These are phyloP conservation scores for Quercus parvula DNA, from an alignment of 306 rosid species.

Conservation along the genomic window DNA sequence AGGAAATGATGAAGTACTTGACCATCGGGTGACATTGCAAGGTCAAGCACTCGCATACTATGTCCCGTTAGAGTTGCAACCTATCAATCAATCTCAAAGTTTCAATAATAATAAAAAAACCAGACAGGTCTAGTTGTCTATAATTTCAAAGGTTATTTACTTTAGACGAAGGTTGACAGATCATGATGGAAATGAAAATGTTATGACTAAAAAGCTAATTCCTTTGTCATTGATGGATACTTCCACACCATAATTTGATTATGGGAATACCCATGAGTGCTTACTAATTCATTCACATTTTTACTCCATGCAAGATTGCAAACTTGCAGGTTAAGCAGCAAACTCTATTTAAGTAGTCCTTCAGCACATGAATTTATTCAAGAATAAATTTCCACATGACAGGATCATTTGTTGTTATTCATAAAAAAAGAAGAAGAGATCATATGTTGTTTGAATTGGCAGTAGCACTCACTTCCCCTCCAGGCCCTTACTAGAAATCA, in stretches of 20 bases:
- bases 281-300: constrained; percentile 92
- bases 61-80: constrained; percentile 97
- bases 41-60: constrained; percentile 88
- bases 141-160: not conserved
- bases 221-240: constrained; percentile 88
- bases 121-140: not conserved
- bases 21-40: constrained; percentile 97
- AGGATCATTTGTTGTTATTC: too few relatives aligned
- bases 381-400: not conserved
- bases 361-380: not conserved
- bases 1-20: constrained; percentile 48
- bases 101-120: not conserved
- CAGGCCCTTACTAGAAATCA: not conserved
- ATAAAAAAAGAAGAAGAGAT: too few relatives aligned
- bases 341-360: not conserved
- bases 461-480: not conserved
- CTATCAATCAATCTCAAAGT: constrained; percentile 27
- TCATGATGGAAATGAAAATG: not conserved
- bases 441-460: not conserved
- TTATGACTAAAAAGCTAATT: constrained; percentile 4
- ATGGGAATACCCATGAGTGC: constrained; percentile 98
- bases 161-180: not conserved
- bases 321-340: constrained; percentile 45
- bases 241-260: constrained; percentile 99
- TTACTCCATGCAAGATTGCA: constrained; percentile 98